phyloP scores from a whole-genome alignment of 2,329 filamentous ascomycete genomes.

The Eutypella sp. region DNA sequence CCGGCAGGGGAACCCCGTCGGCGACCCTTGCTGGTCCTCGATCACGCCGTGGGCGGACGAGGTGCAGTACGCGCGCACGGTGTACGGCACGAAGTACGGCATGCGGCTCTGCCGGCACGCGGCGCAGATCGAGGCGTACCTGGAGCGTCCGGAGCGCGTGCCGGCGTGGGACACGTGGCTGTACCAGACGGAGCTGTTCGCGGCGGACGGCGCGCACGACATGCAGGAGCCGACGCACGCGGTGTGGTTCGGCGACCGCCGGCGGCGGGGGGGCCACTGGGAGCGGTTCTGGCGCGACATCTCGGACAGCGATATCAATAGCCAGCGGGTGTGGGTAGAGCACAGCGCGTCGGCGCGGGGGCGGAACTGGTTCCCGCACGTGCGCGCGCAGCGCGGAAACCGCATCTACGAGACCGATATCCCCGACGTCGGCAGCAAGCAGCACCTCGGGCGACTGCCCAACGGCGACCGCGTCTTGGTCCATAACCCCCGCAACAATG shows the following conservation, averaged over 20 bases:
- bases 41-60: slow-evolving; percentile 13
- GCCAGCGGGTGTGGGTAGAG: slow-evolving; percentile 19
- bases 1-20: slow-evolving; percentile 9
- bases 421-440: slow-evolving; percentile 19
- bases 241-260: slow-evolving; percentile 14
- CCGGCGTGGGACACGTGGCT: slow-evolving; percentile 18
- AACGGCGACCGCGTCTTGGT: slow-evolving; percentile 8
- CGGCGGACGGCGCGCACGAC: slow-evolving; percentile 12
- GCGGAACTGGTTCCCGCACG: slow-evolving; percentile 16
- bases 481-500: slow-evolving; percentile 16
- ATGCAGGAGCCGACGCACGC: slow-evolving; percentile 21
- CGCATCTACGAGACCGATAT: slow-evolving; percentile 18
- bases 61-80: slow-evolving; percentile 11
- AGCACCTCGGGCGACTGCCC: slow-evolving; percentile 10
- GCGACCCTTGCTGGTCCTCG: slow-evolving; percentile 18
- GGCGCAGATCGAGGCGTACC: background rate
- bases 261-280: background rate
- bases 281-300: too few species aligned
- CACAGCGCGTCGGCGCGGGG: slow-evolving; percentile 8
- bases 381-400: slow-evolving; percentile 12
- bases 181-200: slow-evolving; percentile 13
- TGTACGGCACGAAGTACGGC: slow-evolving; percentile 17
- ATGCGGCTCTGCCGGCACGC: slow-evolving; percentile 14
- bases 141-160: slow-evolving; percentile 9
- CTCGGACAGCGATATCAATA: too few species aligned